These are phyloP conservation scores for Phaeosphaeria sp. DNA, from an alignment of 2,329 filamentous ascomycete genomes.

Conservation along the genomic window DNA sequence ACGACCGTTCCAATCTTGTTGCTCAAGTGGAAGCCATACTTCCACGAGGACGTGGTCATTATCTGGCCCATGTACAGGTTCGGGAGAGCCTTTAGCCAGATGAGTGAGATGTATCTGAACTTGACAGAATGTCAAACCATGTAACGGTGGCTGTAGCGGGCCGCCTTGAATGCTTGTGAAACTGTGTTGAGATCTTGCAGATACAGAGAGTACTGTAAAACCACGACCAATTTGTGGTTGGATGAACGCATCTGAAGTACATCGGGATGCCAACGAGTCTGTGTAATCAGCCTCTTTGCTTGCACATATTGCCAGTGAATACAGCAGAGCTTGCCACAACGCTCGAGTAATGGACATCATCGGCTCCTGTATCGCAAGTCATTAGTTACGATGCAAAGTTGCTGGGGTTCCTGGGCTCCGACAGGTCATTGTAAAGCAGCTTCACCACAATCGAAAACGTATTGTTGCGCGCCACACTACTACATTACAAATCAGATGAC, in stretches of 20 bases:
- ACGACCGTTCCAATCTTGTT: slow-evolving; percentile 40
- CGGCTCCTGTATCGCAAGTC: too few relatives aligned
- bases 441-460: too few relatives aligned
- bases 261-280: slow-evolving; percentile 1
- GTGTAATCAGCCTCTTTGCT: not conserved
- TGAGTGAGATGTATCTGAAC: slow-evolving; percentile 30
- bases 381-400: too few relatives aligned
- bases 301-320: not conserved
- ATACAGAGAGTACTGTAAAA: slow-evolving; percentile 19
- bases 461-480: too few relatives aligned
- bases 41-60: slow-evolving; percentile 32
- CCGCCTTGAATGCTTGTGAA: slow-evolving; percentile 17
- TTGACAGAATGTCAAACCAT: slow-evolving; percentile 29
- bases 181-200: slow-evolving; percentile 15
- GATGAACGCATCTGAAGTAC: slow-evolving; percentile 10
- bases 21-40: slow-evolving; percentile 37
- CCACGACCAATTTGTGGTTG: slow-evolving; percentile 11
- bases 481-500: too few relatives aligned
- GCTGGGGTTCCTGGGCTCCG: too few relatives aligned
- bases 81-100: not conserved
- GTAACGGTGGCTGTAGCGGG: slow-evolving; percentile 12
- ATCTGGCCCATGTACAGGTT: not conserved
- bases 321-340: not conserved
- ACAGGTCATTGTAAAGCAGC: too few relatives aligned
- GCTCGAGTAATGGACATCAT: not conserved